Base-by-base conservation (phyloP, 345 rosid species). In the Toxicodendron radicans region DNA sequence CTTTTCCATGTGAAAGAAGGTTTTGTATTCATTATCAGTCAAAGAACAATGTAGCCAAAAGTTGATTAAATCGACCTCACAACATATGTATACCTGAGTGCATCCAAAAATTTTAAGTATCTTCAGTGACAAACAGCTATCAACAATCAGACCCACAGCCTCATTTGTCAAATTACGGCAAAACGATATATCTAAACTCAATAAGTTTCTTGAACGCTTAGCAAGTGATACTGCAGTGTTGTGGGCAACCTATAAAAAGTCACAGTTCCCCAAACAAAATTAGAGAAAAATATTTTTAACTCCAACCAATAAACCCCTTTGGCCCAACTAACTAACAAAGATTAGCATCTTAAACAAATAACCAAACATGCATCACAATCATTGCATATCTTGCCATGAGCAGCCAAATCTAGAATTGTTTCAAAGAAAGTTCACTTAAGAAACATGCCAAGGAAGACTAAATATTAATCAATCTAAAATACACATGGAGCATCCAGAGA, bases 41-140 rank as follows among this genome's bases (percentile, higher is more conserved):
- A 4, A 6, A 43, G 1, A 21, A 6, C 17, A 65, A 23, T 1
- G 41, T 8, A 0, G n/a, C 46, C 2, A 0, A 6, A 64, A 23
- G 8, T 21, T 32, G 38, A 13, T 52, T 45, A 14, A 3, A 14
- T 11, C 1, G 7, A 30, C 24, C 33, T 45, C 30, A 60, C 45
- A 64, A 5, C 32, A 18, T 38, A 38, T 70, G 27, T 38, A 32
- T 78, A 94, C 99, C 94, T 95, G 99, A 72, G 84, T 78, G 84
- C 98, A 92, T 76, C 99, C 99, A 70, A 91, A 95, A 65, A 95
- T 66, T 78, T 88, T 92, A 72, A 95, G 83, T 76, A 87, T 80
- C 82, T 74, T 85, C 84, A 95, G 65, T 27, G 85, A 88, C 54
- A 62, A 81, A 81, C 99, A 93, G 81, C 83, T 87, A 86, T 95